A percentile compares a stretch with the other conserved stretches of the same genome.
Evolutionary conservation across 106 monocot genomes (phyloP).

Genomic region (Gastrodia elata): DNA sequence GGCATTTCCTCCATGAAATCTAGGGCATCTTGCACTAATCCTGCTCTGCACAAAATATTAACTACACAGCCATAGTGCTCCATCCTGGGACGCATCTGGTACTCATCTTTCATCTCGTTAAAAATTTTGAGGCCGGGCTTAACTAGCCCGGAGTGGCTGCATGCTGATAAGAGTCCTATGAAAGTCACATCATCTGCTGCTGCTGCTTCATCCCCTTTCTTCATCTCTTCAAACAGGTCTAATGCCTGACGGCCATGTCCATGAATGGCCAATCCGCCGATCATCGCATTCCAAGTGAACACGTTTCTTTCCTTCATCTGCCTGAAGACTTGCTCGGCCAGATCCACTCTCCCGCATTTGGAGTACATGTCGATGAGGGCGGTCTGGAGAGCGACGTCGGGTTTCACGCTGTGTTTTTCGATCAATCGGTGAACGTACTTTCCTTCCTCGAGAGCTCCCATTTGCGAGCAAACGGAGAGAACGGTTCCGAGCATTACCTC

Average conservation of each 20-base stretch:
- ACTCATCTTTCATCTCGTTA: slow-evolving; percentile 12
- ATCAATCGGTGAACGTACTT: slow-evolving; percentile 18
- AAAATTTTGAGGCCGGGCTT: slow-evolving; percentile 17
- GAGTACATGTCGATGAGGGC: slow-evolving; percentile 64
- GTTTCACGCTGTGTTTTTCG: slow-evolving; percentile 10
- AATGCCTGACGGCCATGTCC: slow-evolving; percentile 19
- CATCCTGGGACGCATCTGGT: slow-evolving; percentile 17
- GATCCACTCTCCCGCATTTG: slow-evolving; percentile 41
- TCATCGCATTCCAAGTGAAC: slow-evolving; percentile 31
- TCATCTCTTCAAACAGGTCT: slow-evolving; percentile 21
- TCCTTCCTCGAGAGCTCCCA: slow-evolving; percentile 30
- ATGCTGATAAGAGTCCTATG: slow-evolving; percentile 24
- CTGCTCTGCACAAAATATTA: slow-evolving; percentile 21
- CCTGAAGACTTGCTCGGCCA: slow-evolving; percentile 20
- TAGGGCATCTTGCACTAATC: slow-evolving; percentile 19
- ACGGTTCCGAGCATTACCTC: slow-evolving; percentile 15
- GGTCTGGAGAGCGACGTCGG: slow-evolving; percentile 19
- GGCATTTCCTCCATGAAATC: slow-evolving; percentile 32
- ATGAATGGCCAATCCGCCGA: slow-evolving; percentile 21
- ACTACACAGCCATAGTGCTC: slow-evolving; percentile 37
- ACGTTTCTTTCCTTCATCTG: slow-evolving; percentile 19
- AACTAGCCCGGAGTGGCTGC: slow-evolving; percentile 27
- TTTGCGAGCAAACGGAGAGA: slow-evolving; percentile 17
- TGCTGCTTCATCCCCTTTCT: slow-evolving; percentile 2
- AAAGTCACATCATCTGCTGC: slow-evolving; percentile 26